Percentiles rank a stretch among this genome's conserved stretches.
These are phyloP conservation scores for Globisporangium nagaii DNA, from an alignment of 352 stramenopile genomes.

Conservation along the genomic window DNA sequence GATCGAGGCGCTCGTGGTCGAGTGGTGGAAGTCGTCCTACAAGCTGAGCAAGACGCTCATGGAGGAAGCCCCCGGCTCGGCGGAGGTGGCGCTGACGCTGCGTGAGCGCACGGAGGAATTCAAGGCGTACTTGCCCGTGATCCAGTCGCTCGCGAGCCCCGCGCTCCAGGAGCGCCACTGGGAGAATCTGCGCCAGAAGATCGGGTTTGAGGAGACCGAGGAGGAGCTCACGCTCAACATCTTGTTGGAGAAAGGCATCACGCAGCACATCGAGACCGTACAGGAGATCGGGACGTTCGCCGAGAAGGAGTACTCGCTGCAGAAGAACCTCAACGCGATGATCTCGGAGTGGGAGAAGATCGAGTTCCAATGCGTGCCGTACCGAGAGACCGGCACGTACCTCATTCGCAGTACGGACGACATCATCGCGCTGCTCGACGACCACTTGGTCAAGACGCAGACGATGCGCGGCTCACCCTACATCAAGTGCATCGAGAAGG, in stretches of 20 bases:
- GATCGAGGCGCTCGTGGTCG: conserved; percentile 87
- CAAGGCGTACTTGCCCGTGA: conserved; percentile 88
- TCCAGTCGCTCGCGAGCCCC: conserved; percentile 88
- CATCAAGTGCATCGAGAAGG: conserved; percentile 92
- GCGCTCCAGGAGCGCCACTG: conserved; percentile 92
- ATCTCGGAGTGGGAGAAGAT: conserved; percentile 92
- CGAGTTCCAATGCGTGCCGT: conserved; percentile 90
- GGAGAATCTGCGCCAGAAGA: conserved; percentile 85
- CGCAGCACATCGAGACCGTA: conserved; percentile 87
- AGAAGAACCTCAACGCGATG: conserved; percentile 93
- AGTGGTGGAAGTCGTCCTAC: conserved; percentile 93
- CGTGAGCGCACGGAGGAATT: conserved; percentile 91
- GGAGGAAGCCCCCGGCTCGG: conserved; percentile 83
- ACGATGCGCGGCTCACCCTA: conserved; percentile 94
- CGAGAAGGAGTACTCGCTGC: conserved; percentile 94
- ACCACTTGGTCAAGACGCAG: conserved; percentile 94
- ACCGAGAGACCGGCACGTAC: conserved; percentile 92
- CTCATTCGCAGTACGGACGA: conserved; percentile 85
- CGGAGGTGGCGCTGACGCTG: conserved; percentile 82
- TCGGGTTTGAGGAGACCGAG: conserved; percentile 84
- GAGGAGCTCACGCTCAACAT: conserved; percentile 83
- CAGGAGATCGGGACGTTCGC: conserved; percentile 88
- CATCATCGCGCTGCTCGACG: conserved; percentile 90
- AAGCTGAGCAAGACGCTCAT: conserved; percentile 89
- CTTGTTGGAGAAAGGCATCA: conserved; percentile 79